phyloP scores from a whole-genome alignment of 2,329 filamentous ascomycete genomes.

The Fusarium odoratissimum region DNA sequence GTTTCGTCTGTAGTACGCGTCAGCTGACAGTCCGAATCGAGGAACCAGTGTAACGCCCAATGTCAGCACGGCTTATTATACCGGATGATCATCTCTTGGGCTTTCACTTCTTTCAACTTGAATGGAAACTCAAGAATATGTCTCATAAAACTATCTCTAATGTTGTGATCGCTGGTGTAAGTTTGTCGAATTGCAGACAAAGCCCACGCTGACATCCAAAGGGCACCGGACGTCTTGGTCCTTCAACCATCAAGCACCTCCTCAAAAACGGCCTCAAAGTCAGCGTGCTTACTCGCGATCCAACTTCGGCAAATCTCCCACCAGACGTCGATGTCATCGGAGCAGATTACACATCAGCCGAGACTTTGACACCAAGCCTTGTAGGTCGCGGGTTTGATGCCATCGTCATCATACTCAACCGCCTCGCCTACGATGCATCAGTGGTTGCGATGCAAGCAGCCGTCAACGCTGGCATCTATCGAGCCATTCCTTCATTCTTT shows the following conservation, averaged over 20 bases:
- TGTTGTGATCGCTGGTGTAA: background rate
- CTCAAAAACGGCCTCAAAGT: background rate
- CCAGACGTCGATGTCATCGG: background rate
- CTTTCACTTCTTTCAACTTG: too few relatives aligned
- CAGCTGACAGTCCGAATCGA: background rate
- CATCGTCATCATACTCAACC: conserved; percentile 6
- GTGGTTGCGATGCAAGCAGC: background rate
- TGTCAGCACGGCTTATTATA: background rate
- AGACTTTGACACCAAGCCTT: background rate
- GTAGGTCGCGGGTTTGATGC: background rate
- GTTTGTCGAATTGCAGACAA: fast-evolving
- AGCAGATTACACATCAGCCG: conserved; percentile 8
- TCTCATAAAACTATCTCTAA: background rate
- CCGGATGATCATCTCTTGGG: fast-evolving
- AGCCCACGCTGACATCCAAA: fast-evolving
- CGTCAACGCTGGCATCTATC: background rate
- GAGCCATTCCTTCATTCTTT: conserved; percentile 11
- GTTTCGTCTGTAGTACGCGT: fast-evolving
- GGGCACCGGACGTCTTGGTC: conserved; percentile 12
- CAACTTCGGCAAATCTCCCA: background rate
- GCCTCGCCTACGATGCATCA: background rate
- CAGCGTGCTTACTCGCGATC: background rate
- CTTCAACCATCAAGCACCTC: background rate
- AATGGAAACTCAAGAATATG: background rate
- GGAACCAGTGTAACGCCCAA: fast-evolving